phyloP scores from a whole-genome alignment of 306 rosid genomes.

The Vigna angularis region DNA sequence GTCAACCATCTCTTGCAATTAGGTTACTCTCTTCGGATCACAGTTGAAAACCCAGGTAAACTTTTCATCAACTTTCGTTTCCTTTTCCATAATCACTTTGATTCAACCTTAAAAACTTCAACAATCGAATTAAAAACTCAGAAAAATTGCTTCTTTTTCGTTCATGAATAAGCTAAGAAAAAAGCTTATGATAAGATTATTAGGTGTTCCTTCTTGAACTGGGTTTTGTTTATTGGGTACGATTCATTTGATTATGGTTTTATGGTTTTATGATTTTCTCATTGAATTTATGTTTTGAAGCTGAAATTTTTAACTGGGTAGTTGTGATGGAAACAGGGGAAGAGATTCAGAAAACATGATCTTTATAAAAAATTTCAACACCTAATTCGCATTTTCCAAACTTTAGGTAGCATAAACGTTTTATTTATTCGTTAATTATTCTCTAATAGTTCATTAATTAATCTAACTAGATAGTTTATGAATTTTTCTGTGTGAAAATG shows the following conservation, averaged over 20 bases:
- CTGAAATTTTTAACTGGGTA: slow-evolving; percentile 4
- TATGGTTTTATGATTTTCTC: too few relatives aligned
- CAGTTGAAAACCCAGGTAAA: slow-evolving; percentile 63
- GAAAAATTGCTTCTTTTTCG: not conserved
- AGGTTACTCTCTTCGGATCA: slow-evolving; percentile 82
- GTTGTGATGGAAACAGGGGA: slow-evolving; percentile 20
- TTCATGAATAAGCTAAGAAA: not conserved
- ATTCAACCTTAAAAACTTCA: not conserved
- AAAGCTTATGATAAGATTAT: not conserved
- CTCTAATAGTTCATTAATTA: too few relatives aligned
- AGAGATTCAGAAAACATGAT: not conserved
- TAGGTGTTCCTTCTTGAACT: not conserved
- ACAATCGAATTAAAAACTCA: not conserved
- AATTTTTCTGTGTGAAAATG: too few relatives aligned
- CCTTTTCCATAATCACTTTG: not conserved
- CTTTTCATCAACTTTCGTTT: not conserved
- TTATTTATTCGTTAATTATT: not conserved
- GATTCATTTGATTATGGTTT: not conserved
- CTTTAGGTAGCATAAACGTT: not conserved
- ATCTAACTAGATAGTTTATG: too few relatives aligned
- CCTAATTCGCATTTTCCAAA: not conserved
- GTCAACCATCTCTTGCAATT: slow-evolving; percentile 65
- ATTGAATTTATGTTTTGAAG: not conserved
- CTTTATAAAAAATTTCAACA: slow-evolving; percentile 14
- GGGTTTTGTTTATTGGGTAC: slow-evolving; percentile 3